Base-by-base conservation (phyloP, 331 rosid species). In the Rhamnella rubrinervis region DNA sequence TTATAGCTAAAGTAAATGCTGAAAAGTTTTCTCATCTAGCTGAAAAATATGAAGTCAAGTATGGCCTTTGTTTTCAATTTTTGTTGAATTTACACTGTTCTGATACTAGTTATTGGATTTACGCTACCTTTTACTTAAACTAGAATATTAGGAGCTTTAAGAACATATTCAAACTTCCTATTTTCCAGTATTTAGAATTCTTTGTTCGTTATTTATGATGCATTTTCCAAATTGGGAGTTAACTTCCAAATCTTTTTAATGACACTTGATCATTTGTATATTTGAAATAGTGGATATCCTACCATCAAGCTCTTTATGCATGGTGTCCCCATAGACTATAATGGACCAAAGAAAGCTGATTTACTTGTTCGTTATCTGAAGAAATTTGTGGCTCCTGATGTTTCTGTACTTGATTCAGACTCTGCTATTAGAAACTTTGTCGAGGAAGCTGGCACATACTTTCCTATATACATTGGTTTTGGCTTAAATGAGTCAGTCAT, bases 341-440 rank as follows among this genome's bases (percentile, higher is more conserved):
- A 73, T 41, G 99, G 99, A 56, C 99, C 99, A 53, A 89, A 96
- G 85, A 86, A 95, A 76, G 96, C 96, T 19, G 97, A 87, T 46
- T 72, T 76, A 41, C 92, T 95, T 21, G 97, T 79, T 72, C 91
- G 90, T 40, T 87, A 91, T 83, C 84, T 95, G 63, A 89, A 87
- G 85, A 95, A 95, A 65, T 86, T 95, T 77, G 92, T 87, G 73
- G 88, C 97, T 75, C 82, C 96, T 28, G 90, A 89, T 87, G 96
- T 91, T 77, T 57, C 96, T 17, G 1, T 95, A 75, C 96, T 95
- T 66, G 93, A 87, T 67, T 91, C 99, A 4, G 97, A 91, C 84
- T 84, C 97, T 55, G 81, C 89, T 58, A 70, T 95, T 60, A 79
- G 49, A 61, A 79, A 69, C 9, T 95, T 89, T 74, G 83, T 95